Percentiles rank a stretch among this genome's conserved stretches.
Evolutionary conservation across 352 stramenopile genomes (phyloP).

Genomic region (Pythium brachiatum): DNA sequence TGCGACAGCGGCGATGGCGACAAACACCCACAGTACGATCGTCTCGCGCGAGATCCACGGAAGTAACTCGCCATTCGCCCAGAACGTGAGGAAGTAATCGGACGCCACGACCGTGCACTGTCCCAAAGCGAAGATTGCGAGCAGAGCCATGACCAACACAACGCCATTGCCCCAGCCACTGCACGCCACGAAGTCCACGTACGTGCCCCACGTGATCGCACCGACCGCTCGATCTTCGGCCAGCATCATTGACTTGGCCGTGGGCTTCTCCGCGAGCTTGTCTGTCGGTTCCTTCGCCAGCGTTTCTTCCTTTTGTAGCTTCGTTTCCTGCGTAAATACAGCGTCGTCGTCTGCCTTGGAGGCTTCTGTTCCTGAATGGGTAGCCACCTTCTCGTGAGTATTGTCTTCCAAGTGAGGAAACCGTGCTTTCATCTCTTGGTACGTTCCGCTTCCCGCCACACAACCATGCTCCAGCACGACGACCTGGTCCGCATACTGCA

Average conservation of each 20-base stretch:
- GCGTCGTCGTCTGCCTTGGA: not conserved
- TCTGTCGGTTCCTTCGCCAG: not conserved
- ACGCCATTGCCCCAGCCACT: conserved; percentile 11
- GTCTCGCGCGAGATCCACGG: conserved; percentile 5
- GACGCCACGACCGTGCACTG: conserved; percentile 16
- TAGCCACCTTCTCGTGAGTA: conserved; percentile 4
- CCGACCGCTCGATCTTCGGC: conserved; percentile 22
- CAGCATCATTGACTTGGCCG: conserved; percentile 21
- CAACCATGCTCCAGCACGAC: conserved; percentile 67
- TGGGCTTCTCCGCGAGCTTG: not conserved
- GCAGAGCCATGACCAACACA: not conserved
- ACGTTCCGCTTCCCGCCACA: conserved; percentile 81
- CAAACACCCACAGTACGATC: conserved; percentile 21
- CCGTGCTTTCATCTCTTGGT: conserved; percentile 47
- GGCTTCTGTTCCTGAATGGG: conserved; percentile 8
- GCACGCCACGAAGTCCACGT: conserved; percentile 15
- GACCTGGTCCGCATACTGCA: conserved; percentile 48
- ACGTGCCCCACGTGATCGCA: conserved; percentile 21
- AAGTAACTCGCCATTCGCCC: conserved; percentile 21
- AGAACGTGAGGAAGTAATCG: conserved; percentile 33
- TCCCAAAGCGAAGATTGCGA: conserved; percentile 19
- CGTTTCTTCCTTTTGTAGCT: not conserved
- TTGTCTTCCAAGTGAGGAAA: conserved; percentile 30
- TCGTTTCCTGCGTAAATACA: not conserved
- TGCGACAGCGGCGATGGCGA: conserved; percentile 17